phyloP scores from a whole-genome alignment of 805 yeast genomes.

The Huiozyma naganishii region DNA sequence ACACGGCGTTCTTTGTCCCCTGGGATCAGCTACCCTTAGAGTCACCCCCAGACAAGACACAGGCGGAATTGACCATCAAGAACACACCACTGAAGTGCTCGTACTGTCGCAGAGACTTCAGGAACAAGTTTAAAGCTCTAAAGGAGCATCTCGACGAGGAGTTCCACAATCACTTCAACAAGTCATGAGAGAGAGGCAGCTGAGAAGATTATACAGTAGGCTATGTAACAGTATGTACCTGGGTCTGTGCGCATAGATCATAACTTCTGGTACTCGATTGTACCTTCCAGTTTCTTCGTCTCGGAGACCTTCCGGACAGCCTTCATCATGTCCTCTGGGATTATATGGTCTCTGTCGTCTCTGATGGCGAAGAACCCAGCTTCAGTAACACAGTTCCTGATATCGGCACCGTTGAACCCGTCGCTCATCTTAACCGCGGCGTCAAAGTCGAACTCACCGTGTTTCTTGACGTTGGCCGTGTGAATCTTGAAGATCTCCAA shows the following conservation, averaged over 20 bases:
- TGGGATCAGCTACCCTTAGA: constrained; percentile 39
- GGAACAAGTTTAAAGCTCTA: constrained; percentile 33
- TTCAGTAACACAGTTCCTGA: constrained; percentile 93
- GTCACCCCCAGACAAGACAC: constrained; percentile 23
- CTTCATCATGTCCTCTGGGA: constrained; percentile 91
- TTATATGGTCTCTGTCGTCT: constrained; percentile 90
- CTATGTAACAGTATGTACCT: too few species aligned
- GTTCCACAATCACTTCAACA: constrained; percentile 19
- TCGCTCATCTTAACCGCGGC: constrained; percentile 97
- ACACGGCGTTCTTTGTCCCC: constrained; percentile 49
- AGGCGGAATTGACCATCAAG: constrained; percentile 29
- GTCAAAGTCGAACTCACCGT: constrained; percentile 94
- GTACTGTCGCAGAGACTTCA: constrained; percentile 33
- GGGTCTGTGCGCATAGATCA: background rate
- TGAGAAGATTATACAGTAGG: too few species aligned
- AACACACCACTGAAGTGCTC: constrained; percentile 32
- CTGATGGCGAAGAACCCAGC: constrained; percentile 97
- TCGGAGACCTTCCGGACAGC: constrained; percentile 97
- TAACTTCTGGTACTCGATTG: constrained; percentile 80
- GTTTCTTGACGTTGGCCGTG: constrained; percentile 70
- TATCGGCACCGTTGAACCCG: constrained; percentile 98
- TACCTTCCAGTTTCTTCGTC: constrained; percentile 93
- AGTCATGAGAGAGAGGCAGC: background rate
- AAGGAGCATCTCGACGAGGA: constrained; percentile 34
- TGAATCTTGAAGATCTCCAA: constrained; percentile 91